Percentiles rank a stretch among this genome's conserved stretches.
These are phyloP conservation scores for Penicillium egyptiacum DNA, from an alignment of 495 filamentous ascomycete species.

Conservation along the genomic window DNA sequence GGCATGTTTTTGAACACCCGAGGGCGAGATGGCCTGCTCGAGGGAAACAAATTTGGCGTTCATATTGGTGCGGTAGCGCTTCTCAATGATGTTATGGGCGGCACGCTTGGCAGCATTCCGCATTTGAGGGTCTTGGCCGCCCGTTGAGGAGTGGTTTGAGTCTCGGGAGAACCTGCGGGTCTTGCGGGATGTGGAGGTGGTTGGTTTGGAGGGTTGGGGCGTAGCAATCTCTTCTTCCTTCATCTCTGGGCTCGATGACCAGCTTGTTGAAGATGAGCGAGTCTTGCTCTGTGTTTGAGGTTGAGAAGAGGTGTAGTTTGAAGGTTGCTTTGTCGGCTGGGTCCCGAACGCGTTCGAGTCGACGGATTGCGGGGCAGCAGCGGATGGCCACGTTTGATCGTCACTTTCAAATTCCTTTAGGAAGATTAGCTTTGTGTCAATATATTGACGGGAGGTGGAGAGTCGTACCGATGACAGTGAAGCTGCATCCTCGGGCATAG, in stretches of 20 bases:
- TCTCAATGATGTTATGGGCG: constrained; percentile 56
- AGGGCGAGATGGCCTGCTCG: constrained; percentile 41
- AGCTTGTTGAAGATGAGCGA: constrained; percentile 23
- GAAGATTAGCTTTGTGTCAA: background rate
- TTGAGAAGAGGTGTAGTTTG: constrained; percentile 18
- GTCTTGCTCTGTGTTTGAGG: constrained; percentile 17
- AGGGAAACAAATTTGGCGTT: constrained; percentile 52
- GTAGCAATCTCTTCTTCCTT: constrained; percentile 30
- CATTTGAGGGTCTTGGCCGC: constrained; percentile 25
- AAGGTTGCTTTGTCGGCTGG: constrained; percentile 12
- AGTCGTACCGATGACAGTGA: constrained; percentile 39
- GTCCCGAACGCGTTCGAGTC: constrained; percentile 21
- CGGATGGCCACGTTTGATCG: constrained; percentile 41
- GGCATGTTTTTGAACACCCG: constrained; percentile 26
- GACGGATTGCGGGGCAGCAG: constrained; percentile 27
- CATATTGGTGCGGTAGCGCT: constrained; percentile 55
- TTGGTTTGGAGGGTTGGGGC: constrained; percentile 18
- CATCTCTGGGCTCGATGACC: constrained; percentile 41
- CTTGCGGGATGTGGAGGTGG: constrained; percentile 30
- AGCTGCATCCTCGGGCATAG: constrained; percentile 39
- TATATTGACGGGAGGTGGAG: constrained; percentile 6
- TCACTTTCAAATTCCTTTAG: constrained; percentile 44
- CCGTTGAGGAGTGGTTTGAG: constrained; percentile 27
- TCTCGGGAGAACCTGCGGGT: constrained; percentile 34
- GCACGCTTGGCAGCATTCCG: constrained; percentile 50